Evolutionary conservation across 163 green algal genomes (phyloP).

Genomic region (Coccomyxa subellipsoidea): DNA sequence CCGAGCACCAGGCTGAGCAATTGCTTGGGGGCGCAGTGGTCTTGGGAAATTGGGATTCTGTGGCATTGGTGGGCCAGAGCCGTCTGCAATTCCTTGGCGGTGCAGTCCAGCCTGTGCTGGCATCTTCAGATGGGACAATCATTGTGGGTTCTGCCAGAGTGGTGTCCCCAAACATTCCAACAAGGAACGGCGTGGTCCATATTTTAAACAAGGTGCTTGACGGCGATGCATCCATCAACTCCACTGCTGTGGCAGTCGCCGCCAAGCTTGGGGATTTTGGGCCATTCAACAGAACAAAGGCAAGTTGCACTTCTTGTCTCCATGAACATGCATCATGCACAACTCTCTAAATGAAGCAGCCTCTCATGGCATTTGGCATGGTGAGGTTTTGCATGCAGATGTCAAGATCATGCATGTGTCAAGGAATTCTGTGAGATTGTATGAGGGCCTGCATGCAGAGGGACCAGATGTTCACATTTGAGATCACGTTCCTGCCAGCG

Average conservation of each 20-base stretch:
- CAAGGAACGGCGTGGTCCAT: conserved; percentile 10
- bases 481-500: not conserved
- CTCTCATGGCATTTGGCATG: no score
- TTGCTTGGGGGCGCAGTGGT: not conserved
- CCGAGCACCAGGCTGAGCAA: no score
- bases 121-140: not conserved
- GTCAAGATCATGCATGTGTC: no score
- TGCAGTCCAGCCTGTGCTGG: not conserved
- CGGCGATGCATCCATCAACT: conserved; percentile 5
- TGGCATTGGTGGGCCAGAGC: not conserved
- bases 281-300: conserved; percentile 21
- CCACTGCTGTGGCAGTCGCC: conserved; percentile 9
- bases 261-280: conserved; percentile 28
- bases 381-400: no score
- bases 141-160: conserved; percentile 6
- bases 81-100: not conserved
- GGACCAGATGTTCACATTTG: not conserved
- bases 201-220: conserved; percentile 9
- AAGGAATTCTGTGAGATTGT: not conserved
- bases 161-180: not conserved
- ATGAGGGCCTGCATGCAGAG: not conserved
- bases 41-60: not conserved
- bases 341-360: no score
- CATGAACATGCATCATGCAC: no score
- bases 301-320: not conserved